Evolutionary conservation across 345 rosid species (phyloP).

Genomic region (Nephelium lappaceum): DNA sequence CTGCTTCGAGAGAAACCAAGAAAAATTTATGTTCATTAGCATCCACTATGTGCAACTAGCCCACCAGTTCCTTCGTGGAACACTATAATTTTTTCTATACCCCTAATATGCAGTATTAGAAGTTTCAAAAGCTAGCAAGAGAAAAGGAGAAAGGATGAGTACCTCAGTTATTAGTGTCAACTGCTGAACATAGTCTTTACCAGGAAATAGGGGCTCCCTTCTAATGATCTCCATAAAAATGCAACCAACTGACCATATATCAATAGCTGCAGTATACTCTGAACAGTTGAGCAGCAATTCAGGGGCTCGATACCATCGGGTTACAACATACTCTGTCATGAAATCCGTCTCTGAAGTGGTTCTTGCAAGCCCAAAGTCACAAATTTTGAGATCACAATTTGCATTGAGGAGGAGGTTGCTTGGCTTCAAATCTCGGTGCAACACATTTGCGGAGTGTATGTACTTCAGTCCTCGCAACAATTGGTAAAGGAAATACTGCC

Average conservation of each 20-base stretch:
- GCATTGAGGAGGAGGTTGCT: constrained; percentile 78
- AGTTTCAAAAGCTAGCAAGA: constrained; percentile 4
- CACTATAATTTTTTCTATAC: neutral
- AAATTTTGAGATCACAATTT: constrained; percentile 71
- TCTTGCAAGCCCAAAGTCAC: constrained; percentile 92
- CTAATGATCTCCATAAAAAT: constrained; percentile 77
- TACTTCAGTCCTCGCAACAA: constrained; percentile 79
- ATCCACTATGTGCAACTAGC: constrained; percentile 12
- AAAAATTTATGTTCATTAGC: neutral
- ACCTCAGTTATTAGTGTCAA: constrained; percentile 82
- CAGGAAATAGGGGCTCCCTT: constrained; percentile 80
- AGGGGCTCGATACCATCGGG: constrained; percentile 83
- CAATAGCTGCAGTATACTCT: constrained; percentile 79
- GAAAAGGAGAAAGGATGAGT: constrained; percentile 19
- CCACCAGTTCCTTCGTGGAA: neutral
- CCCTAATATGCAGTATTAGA: neutral
- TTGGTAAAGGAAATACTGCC: constrained; percentile 85
- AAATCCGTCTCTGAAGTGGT: constrained; percentile 84
- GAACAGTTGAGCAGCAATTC: constrained; percentile 77
- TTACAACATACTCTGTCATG: constrained; percentile 87
- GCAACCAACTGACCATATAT: constrained; percentile 97
- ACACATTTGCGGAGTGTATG: constrained; percentile 80
- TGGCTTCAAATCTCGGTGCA: constrained; percentile 89
- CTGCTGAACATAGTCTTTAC: constrained; percentile 91
- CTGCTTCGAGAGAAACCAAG: constrained; percentile 35